These are phyloP conservation scores for Hypoxylon lenormandii DNA, from an alignment of 495 filamentous ascomycete species.

Conservation along the genomic window DNA sequence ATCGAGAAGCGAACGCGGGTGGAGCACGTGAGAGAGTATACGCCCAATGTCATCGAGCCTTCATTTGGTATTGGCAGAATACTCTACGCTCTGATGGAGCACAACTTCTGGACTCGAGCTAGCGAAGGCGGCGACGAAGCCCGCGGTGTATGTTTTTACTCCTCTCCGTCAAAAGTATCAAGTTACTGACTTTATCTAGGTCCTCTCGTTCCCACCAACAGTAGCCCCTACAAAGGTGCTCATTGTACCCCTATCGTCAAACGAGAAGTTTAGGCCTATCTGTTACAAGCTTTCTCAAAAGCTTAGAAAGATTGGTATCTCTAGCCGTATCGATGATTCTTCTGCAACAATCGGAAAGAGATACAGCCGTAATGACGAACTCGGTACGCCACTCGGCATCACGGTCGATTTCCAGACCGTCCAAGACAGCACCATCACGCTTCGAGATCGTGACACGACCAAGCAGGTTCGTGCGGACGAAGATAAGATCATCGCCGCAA, in stretches of 20 bases:
- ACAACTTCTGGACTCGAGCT: conserved; percentile 72
- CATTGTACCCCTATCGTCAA: conserved; percentile 75
- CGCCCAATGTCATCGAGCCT: conserved; percentile 77
- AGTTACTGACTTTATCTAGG: conserved; percentile 55
- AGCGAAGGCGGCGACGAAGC: conserved; percentile 75
- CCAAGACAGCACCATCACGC: conserved; percentile 76
- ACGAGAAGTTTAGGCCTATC: conserved; percentile 70
- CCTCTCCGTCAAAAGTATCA: not conserved
- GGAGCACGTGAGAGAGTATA: conserved; percentile 71
- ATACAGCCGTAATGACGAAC: conserved; percentile 78
- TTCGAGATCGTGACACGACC: conserved; percentile 77
- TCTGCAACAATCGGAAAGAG: conserved; percentile 79
- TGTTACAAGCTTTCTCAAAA: conserved; percentile 68
- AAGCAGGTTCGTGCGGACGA: conserved; percentile 75
- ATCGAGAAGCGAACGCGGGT: conserved; percentile 67
- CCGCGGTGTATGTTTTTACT: conserved; percentile 68
- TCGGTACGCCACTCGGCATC: conserved; percentile 76
- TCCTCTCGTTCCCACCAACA: conserved; percentile 78
- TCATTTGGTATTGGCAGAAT: conserved; percentile 79
- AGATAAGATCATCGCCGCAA: conserved; percentile 72
- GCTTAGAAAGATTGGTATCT: conserved; percentile 70
- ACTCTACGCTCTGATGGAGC: conserved; percentile 72
- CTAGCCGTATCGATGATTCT: conserved; percentile 74
- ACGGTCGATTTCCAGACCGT: conserved; percentile 81
- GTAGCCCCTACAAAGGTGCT: conserved; percentile 82